Evolutionary conservation across 2,329 filamentous ascomycete species (phyloP), one percentile per base, ranked within the genome.

Genomic region (Ophiostoma quercus): DNA sequence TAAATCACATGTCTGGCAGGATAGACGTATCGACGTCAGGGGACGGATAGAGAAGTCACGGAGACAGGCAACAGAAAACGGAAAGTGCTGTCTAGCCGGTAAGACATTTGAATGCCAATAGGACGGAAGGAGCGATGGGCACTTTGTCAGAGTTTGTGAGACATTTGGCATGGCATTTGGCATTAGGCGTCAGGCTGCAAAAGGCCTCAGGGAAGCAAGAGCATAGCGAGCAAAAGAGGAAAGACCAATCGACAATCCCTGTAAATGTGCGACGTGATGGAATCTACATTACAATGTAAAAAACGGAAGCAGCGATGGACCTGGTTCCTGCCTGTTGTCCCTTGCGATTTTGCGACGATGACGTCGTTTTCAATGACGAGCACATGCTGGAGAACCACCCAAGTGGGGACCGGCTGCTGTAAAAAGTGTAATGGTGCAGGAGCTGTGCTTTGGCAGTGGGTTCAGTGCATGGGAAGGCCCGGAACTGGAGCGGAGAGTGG

Each of bases 61-160:
- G 43, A 7, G 43, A 47, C 16, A 57, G 1, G 16, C 7, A n/a
- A 25, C 3, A 57, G 51, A 57, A 57, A 57, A 57, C 51, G 51
- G 51, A 54, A 54, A 57, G 51, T 47, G n/a, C 51, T 57, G 8
- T 25, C 1, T 25, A 57, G 11, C 11, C n/a, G 9, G 51, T 57
- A 25, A 57, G 51, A 57, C 51, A 57, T 57, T 4, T 25, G 51
- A 25, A 25, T 57, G n/a, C 51, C 51, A 57, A 57, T 25, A 57
- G n/a, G 51, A 57, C 51, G 51, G 51, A 57, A 57, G n/a, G 51
- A 57, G 51, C n/a, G n/a, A 57, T 25, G 51, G 51, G 7, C 51
- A 57, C 51, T 54, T 25, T 25, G 51, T 14, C 51, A 57, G 51
- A 57, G n/a, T 57, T 57, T 57, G 51, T 57, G 51, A 57, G 51